A percentile compares a stretch with the other conserved stretches of the same genome.
phyloP scores from a whole-genome alignment of 1,284 basidiomycete species.

The Bjerkandera adusta region DNA sequence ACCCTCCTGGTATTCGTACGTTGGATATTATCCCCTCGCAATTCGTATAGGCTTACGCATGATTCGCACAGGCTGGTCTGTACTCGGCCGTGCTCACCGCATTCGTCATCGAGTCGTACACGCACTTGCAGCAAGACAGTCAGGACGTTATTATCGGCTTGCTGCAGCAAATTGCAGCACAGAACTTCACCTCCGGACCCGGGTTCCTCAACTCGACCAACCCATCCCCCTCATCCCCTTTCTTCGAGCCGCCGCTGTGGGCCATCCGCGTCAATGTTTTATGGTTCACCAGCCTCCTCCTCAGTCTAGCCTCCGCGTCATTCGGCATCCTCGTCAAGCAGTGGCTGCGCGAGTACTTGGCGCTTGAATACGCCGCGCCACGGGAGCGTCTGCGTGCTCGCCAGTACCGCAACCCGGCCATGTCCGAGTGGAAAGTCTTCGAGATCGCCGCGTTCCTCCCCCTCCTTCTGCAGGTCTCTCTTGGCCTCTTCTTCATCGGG shows the following conservation, averaged over 20 bases:
- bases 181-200: neutral
- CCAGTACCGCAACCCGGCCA: conserved; percentile 12
- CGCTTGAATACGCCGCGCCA: neutral
- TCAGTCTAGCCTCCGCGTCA: conserved; percentile 14
- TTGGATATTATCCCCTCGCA: too few relatives aligned
- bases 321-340: conserved; percentile 18
- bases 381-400: conserved; percentile 10
- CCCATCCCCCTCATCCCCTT: neutral
- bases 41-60: too few relatives aligned
- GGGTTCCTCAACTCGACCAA: neutral
- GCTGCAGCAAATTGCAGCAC: conserved; percentile 1
- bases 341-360: conserved; percentile 16
- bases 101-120: conserved; percentile 14
- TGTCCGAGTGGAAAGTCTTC: conserved; percentile 13
- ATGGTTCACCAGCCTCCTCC: conserved; percentile 15
- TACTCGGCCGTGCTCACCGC: conserved; percentile 17
- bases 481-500: conserved; percentile 19
- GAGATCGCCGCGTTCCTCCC: conserved; percentile 19
- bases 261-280: conserved; percentile 9
- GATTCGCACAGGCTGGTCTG: conserved; percentile 17
- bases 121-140: neutral
- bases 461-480: conserved; percentile 15
- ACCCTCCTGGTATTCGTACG: too few relatives aligned
- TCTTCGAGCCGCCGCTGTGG: neutral
- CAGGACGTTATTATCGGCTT: neutral